Conservation (phyloP, 2,329 filamentous ascomycete genomes). For the Aspergillus floridensis region DNA sequence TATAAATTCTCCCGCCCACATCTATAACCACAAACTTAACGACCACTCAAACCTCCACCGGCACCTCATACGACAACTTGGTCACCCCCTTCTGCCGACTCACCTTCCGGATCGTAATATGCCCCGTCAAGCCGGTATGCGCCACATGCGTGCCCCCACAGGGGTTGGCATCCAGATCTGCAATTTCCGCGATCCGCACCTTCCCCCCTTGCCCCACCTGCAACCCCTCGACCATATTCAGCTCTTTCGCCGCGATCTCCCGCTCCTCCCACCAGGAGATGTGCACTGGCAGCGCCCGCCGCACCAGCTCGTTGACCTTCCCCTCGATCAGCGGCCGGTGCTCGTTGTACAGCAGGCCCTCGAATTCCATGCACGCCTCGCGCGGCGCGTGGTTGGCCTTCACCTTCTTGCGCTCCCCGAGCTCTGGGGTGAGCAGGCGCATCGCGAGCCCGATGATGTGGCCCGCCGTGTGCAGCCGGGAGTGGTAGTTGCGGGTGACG, state of each 20-base stretch:
- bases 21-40: not conserved
- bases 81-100: constrained; percentile 30
- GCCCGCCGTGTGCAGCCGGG: constrained; percentile 31
- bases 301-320: constrained; percentile 27
- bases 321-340: constrained; percentile 29
- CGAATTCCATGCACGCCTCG: constrained; percentile 29
- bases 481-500: constrained; percentile 28
- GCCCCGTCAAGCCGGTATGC: constrained; percentile 22
- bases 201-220: constrained; percentile 18
- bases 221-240: constrained; percentile 17
- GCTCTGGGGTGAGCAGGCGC: constrained; percentile 20
- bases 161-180: constrained; percentile 29
- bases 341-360: constrained; percentile 30
- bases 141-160: constrained; percentile 33
- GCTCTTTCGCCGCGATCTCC: constrained; percentile 5
- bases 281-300: constrained; percentile 20
- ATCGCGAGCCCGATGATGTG: constrained; percentile 31
- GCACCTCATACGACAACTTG: constrained; percentile 29
- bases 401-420: constrained; percentile 25
- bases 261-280: constrained; percentile 27
- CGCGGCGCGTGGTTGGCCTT: constrained; percentile 32
- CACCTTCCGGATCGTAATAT: constrained; percentile 28
- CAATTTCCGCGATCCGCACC: constrained; percentile 29
- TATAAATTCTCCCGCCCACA: not conserved
- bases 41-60: constrained; percentile 5